phyloP scores from a whole-genome alignment of 306 rosid species.

The Benincasa hispida region DNA sequence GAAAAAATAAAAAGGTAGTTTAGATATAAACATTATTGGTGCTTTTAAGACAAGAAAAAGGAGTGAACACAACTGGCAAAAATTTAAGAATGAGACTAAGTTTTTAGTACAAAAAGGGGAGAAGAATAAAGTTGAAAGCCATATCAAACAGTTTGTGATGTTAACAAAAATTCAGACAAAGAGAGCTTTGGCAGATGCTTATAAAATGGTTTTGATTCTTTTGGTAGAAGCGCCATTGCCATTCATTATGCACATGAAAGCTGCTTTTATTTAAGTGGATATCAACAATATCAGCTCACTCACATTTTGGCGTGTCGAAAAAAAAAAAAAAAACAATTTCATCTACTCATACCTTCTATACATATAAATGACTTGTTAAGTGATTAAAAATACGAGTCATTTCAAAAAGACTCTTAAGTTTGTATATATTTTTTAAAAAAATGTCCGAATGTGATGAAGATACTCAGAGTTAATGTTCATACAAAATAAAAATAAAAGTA shows the following conservation, averaged over 20 bases:
- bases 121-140: constrained; percentile 6
- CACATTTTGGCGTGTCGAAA: not conserved
- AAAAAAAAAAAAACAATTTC: not conserved
- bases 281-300: not conserved
- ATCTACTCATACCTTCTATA: not conserved
- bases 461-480: not conserved
- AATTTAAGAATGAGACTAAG: not conserved
- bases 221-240: constrained; percentile 3
- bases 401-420: too few relatives aligned
- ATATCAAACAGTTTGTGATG: not conserved
- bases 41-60: not conserved
- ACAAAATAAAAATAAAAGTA: too few relatives aligned
- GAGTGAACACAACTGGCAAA: not conserved
- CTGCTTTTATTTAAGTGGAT: constrained; percentile 1
- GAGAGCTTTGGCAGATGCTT: not conserved
- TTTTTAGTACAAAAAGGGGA: not conserved
- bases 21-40: not conserved
- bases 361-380: too few relatives aligned
- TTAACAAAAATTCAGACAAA: not conserved
- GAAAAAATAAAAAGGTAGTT: not conserved
- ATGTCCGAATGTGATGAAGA: not conserved
- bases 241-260: not conserved
- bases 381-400: too few relatives aligned
- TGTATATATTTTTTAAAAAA: too few relatives aligned
- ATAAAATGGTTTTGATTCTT: not conserved